Evolutionary conservation across 163 green algal species (phyloP), one percentile per base, ranked within the genome.

Genomic region (Scenedesmus sp.): DNA sequence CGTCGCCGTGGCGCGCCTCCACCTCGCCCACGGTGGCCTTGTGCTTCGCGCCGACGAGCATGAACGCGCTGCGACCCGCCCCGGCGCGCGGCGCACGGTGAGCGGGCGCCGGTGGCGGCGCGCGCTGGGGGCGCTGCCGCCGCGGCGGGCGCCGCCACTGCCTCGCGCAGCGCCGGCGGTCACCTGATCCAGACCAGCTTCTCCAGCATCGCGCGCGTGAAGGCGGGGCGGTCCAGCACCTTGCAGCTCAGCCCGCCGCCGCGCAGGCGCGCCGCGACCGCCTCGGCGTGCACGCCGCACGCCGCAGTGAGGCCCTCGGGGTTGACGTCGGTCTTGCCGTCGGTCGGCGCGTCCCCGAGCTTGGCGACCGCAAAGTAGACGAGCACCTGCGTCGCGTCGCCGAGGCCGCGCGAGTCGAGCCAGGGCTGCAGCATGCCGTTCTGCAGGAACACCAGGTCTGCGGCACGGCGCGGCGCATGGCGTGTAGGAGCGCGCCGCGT

Each of bases 301-400:
- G 92, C 96, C 70, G 88, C 88, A 2, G 96, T 99, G 39, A 99
- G 88, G 0, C 96, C 96, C 82, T 98, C 95, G 1, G 96, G 96
- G 81, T 99, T 98, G 10, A 94, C 74, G 60, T 98, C 94, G 5
- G 96, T 99, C 78, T 96, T 97, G 54, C 96, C 96, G 71, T 99
- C 96, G 0, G 87, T 93, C 13, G 96, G 96, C 20, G 79, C 82
- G 28, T 98, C 95, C 0, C 96, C 95, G 28, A 92, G 85, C 87
- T 97, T 98, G 11, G 96, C 93, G 42, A 99, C 96, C 5, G 95
- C 96, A 90, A 99, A 99, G 84, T 99, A 99, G 15, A 98, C 92
- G 0, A 99, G 90, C 54, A 97, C 92, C 86, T 98, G 95, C 13
- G 96, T 99, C 83, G 93, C 94, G 48, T 92, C 87, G 1, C 84